These are phyloP conservation scores for Rhodotorula sp. DNA, from an alignment of 1,284 basidiomycete species.

Conservation along the genomic window DNA sequence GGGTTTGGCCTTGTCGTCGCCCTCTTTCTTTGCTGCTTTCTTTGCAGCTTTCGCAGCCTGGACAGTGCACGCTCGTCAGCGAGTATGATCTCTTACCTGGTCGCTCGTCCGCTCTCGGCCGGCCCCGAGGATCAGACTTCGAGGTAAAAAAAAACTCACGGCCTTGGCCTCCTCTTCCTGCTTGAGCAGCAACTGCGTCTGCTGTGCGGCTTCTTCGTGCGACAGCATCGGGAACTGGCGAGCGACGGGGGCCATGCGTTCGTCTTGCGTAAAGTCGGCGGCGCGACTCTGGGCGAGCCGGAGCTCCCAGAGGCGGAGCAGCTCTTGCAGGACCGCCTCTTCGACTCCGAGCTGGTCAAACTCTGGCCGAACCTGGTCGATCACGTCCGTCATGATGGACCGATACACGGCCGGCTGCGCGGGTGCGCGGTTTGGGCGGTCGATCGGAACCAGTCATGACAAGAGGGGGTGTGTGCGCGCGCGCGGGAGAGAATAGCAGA, in stretches of 20 bases:
- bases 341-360: slow-evolving; percentile 96
- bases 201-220: neutral
- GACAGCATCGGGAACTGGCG: slow-evolving; percentile 27
- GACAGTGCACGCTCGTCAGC: neutral
- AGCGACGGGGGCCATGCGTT: slow-evolving; percentile 40
- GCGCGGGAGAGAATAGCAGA: neutral
- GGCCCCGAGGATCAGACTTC: no score
- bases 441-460: no score
- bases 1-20: slow-evolving; percentile 6
- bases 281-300: slow-evolving; percentile 90
- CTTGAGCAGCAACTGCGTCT: neutral
- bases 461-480: no score
- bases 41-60: slow-evolving; percentile 9
- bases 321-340: slow-evolving; percentile 82
- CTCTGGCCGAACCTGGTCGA: slow-evolving; percentile 80
- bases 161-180: slow-evolving; percentile 8
- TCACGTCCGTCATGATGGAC: slow-evolving; percentile 94
- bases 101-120: no score
- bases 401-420: slow-evolving; percentile 85
- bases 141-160: neutral
- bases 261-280: slow-evolving; percentile 70
- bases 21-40: neutral
- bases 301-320: slow-evolving; percentile 95
- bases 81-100: no score
- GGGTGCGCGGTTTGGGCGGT: no score